Base-by-base conservation (phyloP, 2,329 filamentous ascomycete genomes). In the Peltaster fructicola region DNA sequence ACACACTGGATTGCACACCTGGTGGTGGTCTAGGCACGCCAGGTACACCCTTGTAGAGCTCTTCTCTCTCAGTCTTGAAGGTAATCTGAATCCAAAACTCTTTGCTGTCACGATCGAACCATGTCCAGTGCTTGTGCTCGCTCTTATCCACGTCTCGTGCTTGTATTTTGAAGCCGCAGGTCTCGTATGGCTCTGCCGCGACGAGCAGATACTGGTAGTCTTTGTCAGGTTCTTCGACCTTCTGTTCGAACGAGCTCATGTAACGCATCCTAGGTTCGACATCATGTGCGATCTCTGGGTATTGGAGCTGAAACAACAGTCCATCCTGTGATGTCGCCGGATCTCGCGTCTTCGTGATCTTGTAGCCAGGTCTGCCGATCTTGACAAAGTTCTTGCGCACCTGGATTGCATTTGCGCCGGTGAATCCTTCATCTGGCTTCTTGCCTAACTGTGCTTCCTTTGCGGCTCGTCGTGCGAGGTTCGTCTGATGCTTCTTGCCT, bases 71-170 rank as follows among this genome's bases (percentile, higher is more conserved):
- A 18, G 88, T 95, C 68, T 93, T 88, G 57, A 95, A 98, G 62
- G 95, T 78, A 37, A 98, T 67, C 61, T 95, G 88, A 19, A 93
- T 68, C 80, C 82, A 95, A 48, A 90, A 98, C 59, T 95, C 85
- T 62, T 90, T 92, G 35, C 75, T 72, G 51, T 98, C 88, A 32
- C 76, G 73, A 54, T 98, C 88, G 62, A 84, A 98, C 73, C 84
- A 95, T 26, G 70, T 76, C 66, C 85, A 98, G 53, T 84, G 88
- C 43, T 74, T 68, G 29, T 79, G 84, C 38, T 90, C 82, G 13
- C 78, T 66, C 41, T 82, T 69, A 56, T 98, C 88, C 31, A 98
- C 72, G 60, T 95, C 88, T 31, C 81, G 64, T 4, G 84, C 80
- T 51, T 92, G 88, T 27, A 98, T 62, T 63, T 98, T 98, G 53